phyloP scores from a whole-genome alignment of 805 yeast genomes.

The Ogataea paraovalis region DNA sequence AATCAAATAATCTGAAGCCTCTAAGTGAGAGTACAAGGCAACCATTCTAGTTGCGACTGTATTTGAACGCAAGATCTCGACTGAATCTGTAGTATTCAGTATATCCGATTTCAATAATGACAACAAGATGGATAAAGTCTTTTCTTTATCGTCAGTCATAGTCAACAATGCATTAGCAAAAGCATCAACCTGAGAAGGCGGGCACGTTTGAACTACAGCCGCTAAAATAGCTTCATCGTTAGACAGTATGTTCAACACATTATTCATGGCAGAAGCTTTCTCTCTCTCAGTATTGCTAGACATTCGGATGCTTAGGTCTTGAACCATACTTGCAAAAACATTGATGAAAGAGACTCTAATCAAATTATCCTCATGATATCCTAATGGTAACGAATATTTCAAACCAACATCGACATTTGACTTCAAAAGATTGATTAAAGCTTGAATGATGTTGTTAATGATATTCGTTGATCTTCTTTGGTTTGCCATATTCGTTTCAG shows the following conservation, averaged over 20 bases:
- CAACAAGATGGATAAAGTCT: conserved; percentile 43
- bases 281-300: conserved; percentile 8
- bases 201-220: conserved; percentile 57
- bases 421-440: conserved; percentile 64
- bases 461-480: conserved; percentile 54
- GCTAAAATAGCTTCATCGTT: conserved; percentile 41
- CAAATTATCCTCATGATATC: conserved; percentile 62
- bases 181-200: conserved; percentile 65
- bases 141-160: conserved; percentile 41
- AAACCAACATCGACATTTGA: conserved; percentile 76
- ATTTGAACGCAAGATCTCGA: conserved; percentile 75
- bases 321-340: conserved; percentile 66
- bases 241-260: conserved; percentile 17
- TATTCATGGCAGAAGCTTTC: conserved; percentile 6
- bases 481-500: conserved; percentile 17
- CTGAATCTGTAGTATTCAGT: conserved; percentile 50
- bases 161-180: conserved; percentile 63
- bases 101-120: conserved; percentile 62
- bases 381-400: conserved; percentile 71
- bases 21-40: conserved; percentile 64
- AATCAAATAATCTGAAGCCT: conserved; percentile 57
- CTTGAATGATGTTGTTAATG: conserved; percentile 58
- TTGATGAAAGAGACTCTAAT: conserved; percentile 71
- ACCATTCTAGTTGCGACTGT: conserved; percentile 77
- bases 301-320: conserved; percentile 22